Base-by-base conservation (phyloP, 495 filamentous ascomycete genomes). In the Podospora pseudopauciseta region DNA sequence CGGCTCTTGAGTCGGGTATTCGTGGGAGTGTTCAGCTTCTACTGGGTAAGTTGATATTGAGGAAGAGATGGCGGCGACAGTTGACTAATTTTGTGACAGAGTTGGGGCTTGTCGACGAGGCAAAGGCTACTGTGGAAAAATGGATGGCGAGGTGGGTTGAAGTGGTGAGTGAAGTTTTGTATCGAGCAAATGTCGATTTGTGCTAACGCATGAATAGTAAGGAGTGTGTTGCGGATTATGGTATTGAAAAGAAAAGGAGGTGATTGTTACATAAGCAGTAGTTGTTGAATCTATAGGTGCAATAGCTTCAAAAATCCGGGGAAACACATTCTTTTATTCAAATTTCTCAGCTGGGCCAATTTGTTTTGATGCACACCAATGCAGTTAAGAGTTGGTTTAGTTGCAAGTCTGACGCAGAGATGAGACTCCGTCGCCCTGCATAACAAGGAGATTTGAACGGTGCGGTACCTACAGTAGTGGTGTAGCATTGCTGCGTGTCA, bases 111-210 rank as follows among this genome's bases (percentile, higher is more conserved):
- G 87, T 91, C 2, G 88, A 91, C 75, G 89, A 91, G 76, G 89
- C 88, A 7, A 91, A 90, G 78, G 76, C 77, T 34, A 76, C 88
- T 39, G 86, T 87, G 1, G 78, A 86, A 62, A 84, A 83, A 71
- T 91, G 89, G 87, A 91, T 91, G 89, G 87, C 83, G 4, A 78
- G 89, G 54, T 90, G 88, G 88, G 77, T 82, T 54, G 69, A 72
- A 18, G 69, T 73, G 6, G 61, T 63, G 23, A 63, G 61, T 63
- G 30, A 7, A 5, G 27, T 56, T 18, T 4, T 58, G 56, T 20
- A 23, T 23, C 23, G 23, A 23, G 23, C 23, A 23, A 23, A 23
- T 23, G 23, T 23, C 1, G 23, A 23, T 23, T 23, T 23, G 39
- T 13, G 7, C 39, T 49, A 16, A 49, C 39, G 9, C 15, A 49